Evolutionary conservation across 495 filamentous ascomycete genomes (phyloP), one percentile per base, ranked within the genome.

Genomic region (Trypethelium eluteriae): DNA sequence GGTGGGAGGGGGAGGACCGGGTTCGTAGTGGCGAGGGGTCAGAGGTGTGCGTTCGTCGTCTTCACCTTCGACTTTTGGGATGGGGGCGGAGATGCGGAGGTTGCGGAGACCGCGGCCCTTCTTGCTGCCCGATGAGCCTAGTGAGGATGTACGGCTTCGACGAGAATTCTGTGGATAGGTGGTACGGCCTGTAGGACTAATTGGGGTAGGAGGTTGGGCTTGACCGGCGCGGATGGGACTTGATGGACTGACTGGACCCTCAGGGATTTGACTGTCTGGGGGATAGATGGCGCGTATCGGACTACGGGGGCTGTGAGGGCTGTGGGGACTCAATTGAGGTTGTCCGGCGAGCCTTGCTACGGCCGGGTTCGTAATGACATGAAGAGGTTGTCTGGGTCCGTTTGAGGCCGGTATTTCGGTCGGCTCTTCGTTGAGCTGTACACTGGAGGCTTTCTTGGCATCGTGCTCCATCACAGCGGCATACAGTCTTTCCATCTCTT

Each of bases 391-490:
- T 38, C 44, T 68, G 57, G 67, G 49, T 12, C 64, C 56, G 50
- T 69, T 67, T 62, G 65, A 38, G 10, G 70, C 64, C 4, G 41
- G 65, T 7, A 38, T 18, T 5, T 14, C 50, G 6, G 38, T 38
- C 9, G 67, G 47, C 41, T 53, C 62, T 39, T 57, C 64, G 32
- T 38, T 65, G 16, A 50, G 32, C 3, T 36, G 39, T 6, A 44
- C 57, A 32, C 50, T 59, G 2, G 59, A 25, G 5, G 57, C 49
- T 76, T 89, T 89, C 62, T 85, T 84, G 46, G 85, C 87, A 76
- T 95, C 91, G 63, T 93, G 89, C 77, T 90, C 90, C 89, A 96
- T 88, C 67, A 96, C 92, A 56, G 92, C 88, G 62, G 86, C 90
- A 74, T 97, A 97, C 71, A 97, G 85, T 75, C 90, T 86, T 74